Evolutionary conservation across 225 moss, liverwort and hornwort genomes (phyloP), one percentile per base, ranked within the genome.

Genomic region (Climacium dendroides): DNA sequence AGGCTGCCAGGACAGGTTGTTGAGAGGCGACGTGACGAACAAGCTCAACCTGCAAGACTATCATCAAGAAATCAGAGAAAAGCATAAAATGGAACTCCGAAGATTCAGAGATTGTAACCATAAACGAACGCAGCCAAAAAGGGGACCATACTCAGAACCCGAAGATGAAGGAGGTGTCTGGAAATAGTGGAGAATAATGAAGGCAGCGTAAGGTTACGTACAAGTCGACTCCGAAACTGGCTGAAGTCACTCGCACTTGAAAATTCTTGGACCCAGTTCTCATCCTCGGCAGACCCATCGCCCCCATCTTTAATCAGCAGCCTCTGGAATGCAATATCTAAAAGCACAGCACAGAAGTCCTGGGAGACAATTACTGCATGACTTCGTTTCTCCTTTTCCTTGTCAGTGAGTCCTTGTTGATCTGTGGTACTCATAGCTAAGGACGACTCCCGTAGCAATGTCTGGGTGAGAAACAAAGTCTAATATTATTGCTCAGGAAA

Each of bases 171-270:
- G 28, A 76, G 39, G 67, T 66, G 55, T 74, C 82, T 74, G 62
- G 12, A 63, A 83, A 83, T 43, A 61, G 74, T 61, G 39, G 63
- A 77, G 43, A 52, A 66, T 50, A 59, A 82, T 24, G 25, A 70
- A 85, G 52, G 52, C 65, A 72, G 78, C 75, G 86, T 78, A 80
- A 90, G 77, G 55, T 71, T 55, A 71, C 76, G 60, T 93, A 97
- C 97, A 92, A 99, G 89, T 89, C 96, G 93, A 89, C 95, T 93
- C 67, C 96, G 95, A 83, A 96, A 97, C 83, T 99, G 99, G 87
- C 97, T 95, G 89, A 92, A 97, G 84, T 97, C 99, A 79, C 93
- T 92, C 28, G 95, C 92, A 78, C 93, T 94, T 54, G 95, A 90
- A 72, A 97, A 95, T 80, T 97, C 97, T 89, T 94, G 92, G n/a